Conservation (phyloP, 2,329 filamentous ascomycete species). For the Metarhizium brunneum region DNA sequence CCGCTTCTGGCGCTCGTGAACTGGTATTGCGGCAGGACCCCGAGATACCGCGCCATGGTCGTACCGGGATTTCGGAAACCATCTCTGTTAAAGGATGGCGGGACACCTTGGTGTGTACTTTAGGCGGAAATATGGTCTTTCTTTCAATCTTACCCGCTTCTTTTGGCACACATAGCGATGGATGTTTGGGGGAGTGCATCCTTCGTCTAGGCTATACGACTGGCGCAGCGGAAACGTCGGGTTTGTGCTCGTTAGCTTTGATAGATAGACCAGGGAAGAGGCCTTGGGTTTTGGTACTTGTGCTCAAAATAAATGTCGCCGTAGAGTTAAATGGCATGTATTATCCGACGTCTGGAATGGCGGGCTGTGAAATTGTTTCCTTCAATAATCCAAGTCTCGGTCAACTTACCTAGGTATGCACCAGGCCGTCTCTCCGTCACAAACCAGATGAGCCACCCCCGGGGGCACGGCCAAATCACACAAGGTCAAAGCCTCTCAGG, state of each 20-base stretch:
- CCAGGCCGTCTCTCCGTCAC: too few relatives aligned
- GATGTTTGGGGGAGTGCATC: not conserved
- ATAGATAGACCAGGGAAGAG: not conserved
- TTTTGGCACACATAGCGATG: too few relatives aligned
- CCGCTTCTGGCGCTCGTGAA: too few relatives aligned
- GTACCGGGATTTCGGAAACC: too few relatives aligned
- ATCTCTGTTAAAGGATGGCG: too few relatives aligned
- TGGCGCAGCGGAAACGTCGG: not conserved
- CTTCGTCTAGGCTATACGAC: not conserved
- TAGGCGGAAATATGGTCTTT: too few relatives aligned
- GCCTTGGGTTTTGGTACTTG: not conserved
- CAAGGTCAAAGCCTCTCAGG: too few relatives aligned
- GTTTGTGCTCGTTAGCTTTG: not conserved
- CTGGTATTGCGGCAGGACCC: too few relatives aligned
- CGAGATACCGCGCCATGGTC: too few relatives aligned
- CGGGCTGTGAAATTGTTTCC: not conserved
- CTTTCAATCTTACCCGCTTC: too few relatives aligned
- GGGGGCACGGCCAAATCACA: not conserved
- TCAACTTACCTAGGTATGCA: not conserved
- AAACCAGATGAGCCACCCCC: too few relatives aligned
- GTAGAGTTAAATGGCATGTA: not conserved
- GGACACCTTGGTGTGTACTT: too few relatives aligned
- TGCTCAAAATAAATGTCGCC: not conserved
- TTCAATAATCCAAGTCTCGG: not conserved
- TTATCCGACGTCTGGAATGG: not conserved